Evolutionary conservation across 169 alveolate genomes (phyloP), one percentile per base, ranked within the genome.

Genomic region (Eimeria zaria): DNA sequence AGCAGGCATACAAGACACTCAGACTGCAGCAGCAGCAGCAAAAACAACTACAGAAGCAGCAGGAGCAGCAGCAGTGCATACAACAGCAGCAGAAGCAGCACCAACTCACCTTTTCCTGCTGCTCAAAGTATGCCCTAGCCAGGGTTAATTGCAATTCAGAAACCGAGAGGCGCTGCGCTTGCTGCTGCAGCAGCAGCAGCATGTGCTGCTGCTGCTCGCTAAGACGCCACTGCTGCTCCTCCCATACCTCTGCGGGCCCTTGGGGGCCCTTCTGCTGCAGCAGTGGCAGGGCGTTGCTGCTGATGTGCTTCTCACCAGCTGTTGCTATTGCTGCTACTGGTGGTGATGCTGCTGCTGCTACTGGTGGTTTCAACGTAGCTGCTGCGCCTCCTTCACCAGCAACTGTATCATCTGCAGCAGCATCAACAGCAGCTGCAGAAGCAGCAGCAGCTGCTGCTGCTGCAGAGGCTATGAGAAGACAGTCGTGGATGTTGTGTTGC

Each of bases 381-480:
- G 89, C 89, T 3, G 89, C 67, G 8, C 67, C 83, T 22, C 76
- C 74, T 30, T 74, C 94, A 0, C 41, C 64, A 18, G 46, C 71
- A n/a, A n/a, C n/a, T n/a, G n/a, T n/a, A n/a, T n/a, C n/a, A n/a
- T n/a, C n/a, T n/a, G n/a, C n/a, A n/a, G n/a, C n/a, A n/a, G n/a
- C n/a, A n/a, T n/a, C n/a, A n/a, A n/a, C n/a, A n/a, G 46, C 53
- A 24, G 89, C 89, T 16, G 76, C 76, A 9, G 76, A 22, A 48
- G 89, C 89, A 51, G 91, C 91, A 55, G 91, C 91, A 30, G 71
- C 91, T 1, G 76, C 76, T 30, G 91, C 91, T 24, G 91, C 91
- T n/a, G n/a, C n/a, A 30, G 91, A 48, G 1, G 91, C 91, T 16
- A 83, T 30, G 1, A 83, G 91, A 33, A 83, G 74, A 36, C 91